A percentile compares a stretch with the other conserved stretches of the same genome.
These are phyloP conservation scores for Sugiyamaella smithiae DNA, from an alignment of 805 yeast genomes.

Conservation along the genomic window DNA sequence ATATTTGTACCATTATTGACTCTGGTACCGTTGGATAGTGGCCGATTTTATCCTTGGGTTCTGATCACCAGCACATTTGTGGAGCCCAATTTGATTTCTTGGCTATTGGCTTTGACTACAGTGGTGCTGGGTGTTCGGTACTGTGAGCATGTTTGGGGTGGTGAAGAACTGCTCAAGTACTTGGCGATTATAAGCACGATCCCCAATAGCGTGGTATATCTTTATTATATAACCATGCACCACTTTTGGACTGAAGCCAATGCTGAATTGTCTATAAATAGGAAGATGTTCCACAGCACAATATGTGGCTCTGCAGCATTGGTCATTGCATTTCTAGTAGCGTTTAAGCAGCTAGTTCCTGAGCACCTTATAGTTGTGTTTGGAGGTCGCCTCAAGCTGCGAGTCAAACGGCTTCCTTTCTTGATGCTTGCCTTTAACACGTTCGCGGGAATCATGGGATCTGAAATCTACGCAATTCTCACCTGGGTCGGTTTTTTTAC, in stretches of 20 bases:
- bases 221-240: constrained; percentile 16
- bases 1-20: constrained; percentile 50
- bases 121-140: constrained; percentile 57
- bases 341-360: constrained; percentile 63
- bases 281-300: constrained; percentile 39
- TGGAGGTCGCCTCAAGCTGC: constrained; percentile 45
- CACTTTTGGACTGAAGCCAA: constrained; percentile 15
- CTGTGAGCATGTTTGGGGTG: constrained; percentile 65
- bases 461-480: constrained; percentile 25
- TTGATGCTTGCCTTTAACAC: constrained; percentile 36
- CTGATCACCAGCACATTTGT: constrained; percentile 46
- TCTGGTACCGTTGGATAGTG: constrained; percentile 43
- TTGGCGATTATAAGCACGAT: constrained; percentile 38
- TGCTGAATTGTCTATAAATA: constrained; percentile 22
- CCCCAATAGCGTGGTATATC: constrained; percentile 39
- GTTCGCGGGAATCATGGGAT: constrained; percentile 30
- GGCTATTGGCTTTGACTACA: constrained; percentile 38
- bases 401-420: constrained; percentile 40
- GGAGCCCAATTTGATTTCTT: constrained; percentile 43
- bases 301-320: constrained; percentile 54
- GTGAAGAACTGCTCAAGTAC: constrained; percentile 50
- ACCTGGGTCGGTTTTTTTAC: constrained; percentile 51
- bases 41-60: constrained; percentile 48
- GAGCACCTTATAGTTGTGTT: constrained; percentile 54
- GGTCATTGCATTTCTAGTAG: constrained; percentile 58